Evolutionary conservation across 2,329 filamentous ascomycete genomes (phyloP).

Genomic region (Fusarium hainanense): DNA sequence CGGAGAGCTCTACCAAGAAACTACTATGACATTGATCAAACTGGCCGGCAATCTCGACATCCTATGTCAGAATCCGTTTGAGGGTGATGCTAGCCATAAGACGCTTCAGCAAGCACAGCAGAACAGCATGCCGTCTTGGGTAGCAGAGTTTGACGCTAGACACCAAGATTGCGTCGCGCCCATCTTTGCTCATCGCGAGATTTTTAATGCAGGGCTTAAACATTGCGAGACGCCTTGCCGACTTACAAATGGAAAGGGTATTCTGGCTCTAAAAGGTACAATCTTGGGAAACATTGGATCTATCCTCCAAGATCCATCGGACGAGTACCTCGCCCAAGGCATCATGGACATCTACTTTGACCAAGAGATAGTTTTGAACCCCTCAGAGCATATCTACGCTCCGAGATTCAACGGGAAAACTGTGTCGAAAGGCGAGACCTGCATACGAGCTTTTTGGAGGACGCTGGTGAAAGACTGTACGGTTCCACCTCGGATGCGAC

Average conservation of each 20-base stretch:
- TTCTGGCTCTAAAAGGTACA: neutral
- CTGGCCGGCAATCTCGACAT: constrained; percentile 11
- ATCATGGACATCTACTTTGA: neutral
- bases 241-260: neutral
- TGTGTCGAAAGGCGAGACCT: neutral
- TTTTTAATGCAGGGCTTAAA: no score
- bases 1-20: neutral
- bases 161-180: neutral
- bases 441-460: constrained; percentile 13
- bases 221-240: no score
- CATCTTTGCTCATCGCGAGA: neutral
- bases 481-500: constrained; percentile 10
- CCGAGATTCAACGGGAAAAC: neutral
- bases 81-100: neutral
- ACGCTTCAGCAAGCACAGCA: neutral
- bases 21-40: constrained; percentile 6
- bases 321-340: neutral
- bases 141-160: neutral
- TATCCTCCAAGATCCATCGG: fast-evolving
- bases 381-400: neutral
- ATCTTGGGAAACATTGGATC: neutral
- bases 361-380: neutral
- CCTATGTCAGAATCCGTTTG: constrained; percentile 28
- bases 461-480: constrained; percentile 23
- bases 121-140: constrained; percentile 9